Evolutionary conservation across 805 yeast species (phyloP), one percentile per base, ranked within the genome.

Genomic region (Monosporozyma aquatica): DNA sequence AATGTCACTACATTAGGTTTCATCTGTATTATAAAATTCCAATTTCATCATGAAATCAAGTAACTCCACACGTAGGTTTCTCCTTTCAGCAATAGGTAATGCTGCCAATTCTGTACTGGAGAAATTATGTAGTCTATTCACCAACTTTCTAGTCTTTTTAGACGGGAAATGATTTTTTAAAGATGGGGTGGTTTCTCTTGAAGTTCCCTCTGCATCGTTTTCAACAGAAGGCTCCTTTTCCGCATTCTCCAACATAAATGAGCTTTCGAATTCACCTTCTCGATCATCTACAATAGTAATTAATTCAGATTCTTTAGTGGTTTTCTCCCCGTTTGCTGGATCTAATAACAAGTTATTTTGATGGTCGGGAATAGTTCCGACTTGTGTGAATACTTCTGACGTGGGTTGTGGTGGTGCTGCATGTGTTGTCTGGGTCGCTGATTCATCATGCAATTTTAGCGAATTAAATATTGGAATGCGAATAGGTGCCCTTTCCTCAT

Each of bases 11-110:
- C 8, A 32, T 32, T 18, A 32, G 5, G 13, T 20, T 15, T 42
- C 41, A 13, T 33, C 40, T 5, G 24, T 25, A n/a, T 40, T 38
- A 20, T 46, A 44, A 25, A 48, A 46, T 28, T 53, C 59, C 23
- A 57, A 42, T 34, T 50, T 52, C 52, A 53, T 45, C 46, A 57
- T 45, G 23, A 57, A 54, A 37, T 52, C 54, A 15, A 50, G 32
- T 27, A 57, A 18, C 32, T 53, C 59, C 21, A 54, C 47, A 17
- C 60, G 46, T 23, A 57, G 25, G 23, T 47, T 49, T 33, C 52
- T 47, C 38, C 49, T 52, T 38, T 57, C 60, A n/a, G 52, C 52
- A 15, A 43, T 38, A 4, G 47, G 25, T 18, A 57, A 22, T 3
- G 32, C 35, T 4, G 46, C 41, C 6, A 55, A 29, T 15, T 52